Percentiles rank a stretch among this genome's conserved stretches.
Conservation (phyloP, 2,329 filamentous ascomycete species). For the Colletotrichum tropicicola region DNA sequence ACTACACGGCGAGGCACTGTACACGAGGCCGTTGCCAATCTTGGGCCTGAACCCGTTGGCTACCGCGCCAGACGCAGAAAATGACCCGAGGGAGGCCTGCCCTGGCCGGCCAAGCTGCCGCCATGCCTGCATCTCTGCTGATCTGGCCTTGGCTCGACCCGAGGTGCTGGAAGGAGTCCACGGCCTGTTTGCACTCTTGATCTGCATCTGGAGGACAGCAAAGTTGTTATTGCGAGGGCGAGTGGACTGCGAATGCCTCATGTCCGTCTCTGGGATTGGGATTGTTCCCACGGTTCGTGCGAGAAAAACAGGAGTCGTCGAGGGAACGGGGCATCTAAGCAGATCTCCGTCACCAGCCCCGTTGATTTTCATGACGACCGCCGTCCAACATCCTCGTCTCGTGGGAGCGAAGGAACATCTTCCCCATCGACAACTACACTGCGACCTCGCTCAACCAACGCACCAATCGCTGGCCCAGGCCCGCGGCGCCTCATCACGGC, state of each 20-base stretch:
- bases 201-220: neutral
- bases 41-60: neutral
- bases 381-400: neutral
- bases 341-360: neutral
- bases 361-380: neutral
- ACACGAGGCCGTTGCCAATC: neutral
- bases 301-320: too few species aligned
- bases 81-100: neutral
- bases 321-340: too few species aligned
- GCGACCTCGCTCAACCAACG: neutral
- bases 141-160: constrained; percentile 1
- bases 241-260: too few species aligned
- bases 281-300: too few species aligned
- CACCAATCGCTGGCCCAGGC: neutral
- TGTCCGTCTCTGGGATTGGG: too few species aligned
- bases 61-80: neutral
- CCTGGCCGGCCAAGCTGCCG: neutral
- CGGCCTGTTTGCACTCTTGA: neutral
- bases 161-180: neutral
- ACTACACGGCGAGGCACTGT: neutral
- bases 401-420: neutral
- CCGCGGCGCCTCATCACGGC: neutral
- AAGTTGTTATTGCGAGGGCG: too few species aligned
- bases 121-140: constrained; percentile 7
- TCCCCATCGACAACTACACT: neutral